A percentile compares a stretch with the other conserved stretches of the same genome.
phyloP scores from a whole-genome alignment of 768 basidiomycete genomes.

The Amanita thiersii region DNA sequence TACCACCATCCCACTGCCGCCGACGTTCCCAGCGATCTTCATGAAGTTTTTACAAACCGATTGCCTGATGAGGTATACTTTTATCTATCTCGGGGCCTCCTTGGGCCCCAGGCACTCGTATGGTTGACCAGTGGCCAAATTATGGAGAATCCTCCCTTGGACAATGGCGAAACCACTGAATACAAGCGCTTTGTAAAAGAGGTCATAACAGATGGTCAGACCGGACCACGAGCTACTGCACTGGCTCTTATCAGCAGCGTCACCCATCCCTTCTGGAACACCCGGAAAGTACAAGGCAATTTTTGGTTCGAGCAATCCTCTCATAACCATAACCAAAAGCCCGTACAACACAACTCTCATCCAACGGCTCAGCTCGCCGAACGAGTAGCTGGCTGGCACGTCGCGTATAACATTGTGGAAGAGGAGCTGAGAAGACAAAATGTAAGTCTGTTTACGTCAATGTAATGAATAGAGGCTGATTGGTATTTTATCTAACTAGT shows the following conservation, averaged over 20 bases:
- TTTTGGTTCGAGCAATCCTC: conserved; percentile 71
- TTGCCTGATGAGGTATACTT: conserved; percentile 96
- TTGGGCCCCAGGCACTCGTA: conserved; percentile 86
- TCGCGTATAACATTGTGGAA: conserved; percentile 77
- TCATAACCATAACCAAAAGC: conserved; percentile 41
- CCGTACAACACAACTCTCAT: conserved; percentile 61
- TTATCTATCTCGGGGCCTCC: conserved; percentile 87
- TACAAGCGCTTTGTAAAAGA: conserved; percentile 95
- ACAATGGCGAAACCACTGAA: conserved; percentile 92
- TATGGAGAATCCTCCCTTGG: conserved; percentile 80
- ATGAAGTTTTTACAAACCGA: conserved; percentile 91
- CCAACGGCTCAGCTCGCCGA: conserved; percentile 85
- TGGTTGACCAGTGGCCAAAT: conserved; percentile 89
- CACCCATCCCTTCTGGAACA: conserved; percentile 73
- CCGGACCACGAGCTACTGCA: conserved; percentile 86
- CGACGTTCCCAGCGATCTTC: conserved; percentile 86
- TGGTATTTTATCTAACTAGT: conserved; percentile 35
- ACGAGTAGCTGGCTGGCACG: conserved; percentile 85
- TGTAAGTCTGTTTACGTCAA: conserved; percentile 43
- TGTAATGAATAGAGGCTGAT: conserved; percentile 6
- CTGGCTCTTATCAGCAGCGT: conserved; percentile 83
- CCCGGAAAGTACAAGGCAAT: conserved; percentile 58
- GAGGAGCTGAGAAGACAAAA: conserved; percentile 95
- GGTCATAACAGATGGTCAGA: conserved; percentile 91
- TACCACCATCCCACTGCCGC: conserved; percentile 67